Evolutionary conservation across 225 moss, liverwort and hornwort species (phyloP), one percentile per base, ranked within the genome.

Genomic region (Bryum argenteum): DNA sequence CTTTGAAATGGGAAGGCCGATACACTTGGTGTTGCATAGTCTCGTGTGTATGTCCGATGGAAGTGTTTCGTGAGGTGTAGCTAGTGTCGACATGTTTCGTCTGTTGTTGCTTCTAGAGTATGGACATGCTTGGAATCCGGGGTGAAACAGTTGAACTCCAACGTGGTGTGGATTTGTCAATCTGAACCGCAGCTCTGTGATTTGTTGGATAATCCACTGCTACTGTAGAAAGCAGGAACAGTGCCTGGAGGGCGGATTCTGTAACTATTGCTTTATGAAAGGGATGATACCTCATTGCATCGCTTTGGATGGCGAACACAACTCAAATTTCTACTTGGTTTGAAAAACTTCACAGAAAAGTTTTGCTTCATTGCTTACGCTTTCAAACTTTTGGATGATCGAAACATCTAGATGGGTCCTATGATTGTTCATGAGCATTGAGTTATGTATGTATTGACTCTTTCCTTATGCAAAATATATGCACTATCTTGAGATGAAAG

Each of bases 151-250:
- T 48, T 6, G 11, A 15, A 48, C 6, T 63, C 54, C 54, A 54
- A 73, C 64, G 53, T 63, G 73, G 73, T 14, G 18, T 0, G 64
- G 28, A 43, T 10, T 42, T 43, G 19, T 55, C 28, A 26, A 55
- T 73, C 73, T 33, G 55, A 54, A 73, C 43, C 6, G 20, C 40
- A 23, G 72, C 62, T 1, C 18, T 54, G 54, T 55, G 73, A 63
- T 63, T 72, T 63, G 63, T 26, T 23, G 42, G 42, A 42, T 18
- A 42, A 41, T 13, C 41, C 42, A 26, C 26, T 41, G 5, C 3
- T 17, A 14, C 45, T 47, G 14, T 45, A 42, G 43, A 10, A 7
- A 63, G 42, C 1, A 63, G 63, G 26, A 63, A 42, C 61, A 71
- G 44, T 45, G 58, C 1, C 1, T 41, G 72, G 26, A 63, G 26